Evolutionary conservation across 371 early-diverging fungal genomes (phyloP).

Genomic region (Saksenaea vasiformis): DNA sequence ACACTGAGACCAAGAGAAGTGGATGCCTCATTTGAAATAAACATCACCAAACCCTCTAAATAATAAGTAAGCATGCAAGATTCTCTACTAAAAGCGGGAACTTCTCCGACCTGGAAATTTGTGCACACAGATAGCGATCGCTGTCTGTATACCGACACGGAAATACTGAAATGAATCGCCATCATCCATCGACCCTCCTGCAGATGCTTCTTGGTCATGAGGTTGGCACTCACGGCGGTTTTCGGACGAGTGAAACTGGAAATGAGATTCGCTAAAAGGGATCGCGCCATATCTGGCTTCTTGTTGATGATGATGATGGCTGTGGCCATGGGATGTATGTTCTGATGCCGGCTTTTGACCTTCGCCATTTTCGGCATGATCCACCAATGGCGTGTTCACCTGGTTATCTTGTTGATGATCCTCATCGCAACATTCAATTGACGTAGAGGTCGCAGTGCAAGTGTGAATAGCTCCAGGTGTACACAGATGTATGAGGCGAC

Average conservation of each 20-base stretch:
- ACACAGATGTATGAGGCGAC: conserved; percentile 27
- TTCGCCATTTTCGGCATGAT: background rate
- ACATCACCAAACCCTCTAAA: conserved; percentile 78
- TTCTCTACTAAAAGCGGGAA: background rate
- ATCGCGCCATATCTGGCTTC: conserved; percentile 35
- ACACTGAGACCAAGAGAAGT: conserved; percentile 67
- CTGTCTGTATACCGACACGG: conserved; percentile 73
- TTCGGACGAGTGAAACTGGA: conserved; percentile 35
- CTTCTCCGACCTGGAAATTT: conserved; percentile 66
- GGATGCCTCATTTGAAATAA: conserved; percentile 64
- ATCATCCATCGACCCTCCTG: conserved; percentile 15
- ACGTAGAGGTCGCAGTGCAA: conserved; percentile 30
- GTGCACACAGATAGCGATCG: conserved; percentile 76
- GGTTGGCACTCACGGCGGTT: conserved; percentile 5
- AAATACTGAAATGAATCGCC: conserved; percentile 16
- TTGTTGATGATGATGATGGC: conserved; percentile 12
- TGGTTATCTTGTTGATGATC: background rate
- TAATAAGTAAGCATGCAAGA: background rate
- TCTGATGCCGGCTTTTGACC: background rate
- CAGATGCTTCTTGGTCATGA: conserved; percentile 11
- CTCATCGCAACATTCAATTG: conserved; percentile 7
- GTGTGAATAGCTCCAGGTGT: conserved; percentile 45
- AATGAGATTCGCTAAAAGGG: conserved; percentile 34
- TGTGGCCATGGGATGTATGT: background rate
- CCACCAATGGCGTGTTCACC: background rate